Base-by-base conservation (phyloP, 495 filamentous ascomycete genomes). In the Penicillium canariense region DNA sequence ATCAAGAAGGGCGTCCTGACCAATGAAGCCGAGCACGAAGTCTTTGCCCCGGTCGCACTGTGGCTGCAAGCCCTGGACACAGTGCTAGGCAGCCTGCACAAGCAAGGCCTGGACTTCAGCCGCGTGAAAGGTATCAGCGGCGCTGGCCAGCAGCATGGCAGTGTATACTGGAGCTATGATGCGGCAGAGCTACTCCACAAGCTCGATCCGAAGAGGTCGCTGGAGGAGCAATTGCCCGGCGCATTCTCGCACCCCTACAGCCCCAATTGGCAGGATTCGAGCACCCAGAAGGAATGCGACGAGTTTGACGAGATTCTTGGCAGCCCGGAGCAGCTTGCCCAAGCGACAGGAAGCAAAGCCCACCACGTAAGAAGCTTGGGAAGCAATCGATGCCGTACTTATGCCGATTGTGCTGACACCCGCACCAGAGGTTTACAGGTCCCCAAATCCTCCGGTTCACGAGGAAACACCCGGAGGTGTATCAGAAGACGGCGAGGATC, bases 251-350 rank as follows among this genome's bases (percentile, higher is more conserved):
- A 95, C 68, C 86, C 87, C 7, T 91, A 82, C 72, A 91, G 87
- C 52, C 94, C 94, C 7, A 98, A 97, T 71, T 98, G 94, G 94
- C 94, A 97, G 70, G 94, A 98, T 69, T 84, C 89, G 40, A 96
- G 90, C 69, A 97, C 94, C 0, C 91, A 96, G 75, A 75, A 77
- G 45, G 88, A 98, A 68, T 97, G 93, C 69, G 91, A 96, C 62
- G 76, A 79, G 32, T 97, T 96, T 65, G 91, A 97, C 67, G 77
- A 73, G 11, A 72, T 74, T 34, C 75, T 96, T 7, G 90, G 87
- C 0, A 72, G 78, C 9, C 75, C 77, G 20, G 82, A 87, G 55
- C 70, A 77, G 55, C 67, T 98, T 49, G 94, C 94, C 2, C 66
- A 84, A 23, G 84, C 82, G 4, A 96, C 92, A 8, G 94, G 94